A percentile compares a stretch with the other conserved stretches of the same genome.
These are phyloP conservation scores for Beauveria brongniartii DNA, from an alignment of 2,329 filamentous ascomycete genomes.

Conservation along the genomic window DNA sequence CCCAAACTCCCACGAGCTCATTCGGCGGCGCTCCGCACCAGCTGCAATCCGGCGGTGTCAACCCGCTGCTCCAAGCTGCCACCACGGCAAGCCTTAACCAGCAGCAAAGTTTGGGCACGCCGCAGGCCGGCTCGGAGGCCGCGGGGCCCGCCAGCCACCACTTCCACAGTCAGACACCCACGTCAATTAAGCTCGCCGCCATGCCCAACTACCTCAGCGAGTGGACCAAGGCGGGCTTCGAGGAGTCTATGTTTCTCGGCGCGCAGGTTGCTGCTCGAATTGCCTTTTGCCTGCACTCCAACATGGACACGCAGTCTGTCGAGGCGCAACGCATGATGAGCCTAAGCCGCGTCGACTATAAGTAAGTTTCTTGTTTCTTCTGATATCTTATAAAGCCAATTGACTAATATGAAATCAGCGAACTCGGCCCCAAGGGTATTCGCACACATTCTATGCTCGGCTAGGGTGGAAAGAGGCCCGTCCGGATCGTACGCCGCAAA, in stretches of 20 bases:
- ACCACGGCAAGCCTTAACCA: conserved; percentile 58
- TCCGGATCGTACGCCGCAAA: too few relatives aligned
- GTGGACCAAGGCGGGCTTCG: conserved; percentile 73
- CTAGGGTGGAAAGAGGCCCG: conserved; percentile 18
- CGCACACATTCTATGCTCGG: conserved; percentile 46
- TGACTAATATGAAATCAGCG: conserved; percentile 28
- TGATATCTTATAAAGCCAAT: neutral
- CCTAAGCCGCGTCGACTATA: conserved; percentile 51
- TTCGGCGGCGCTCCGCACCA: conserved; percentile 47
- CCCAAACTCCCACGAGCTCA: conserved; percentile 74
- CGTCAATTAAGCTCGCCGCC: conserved; percentile 68
- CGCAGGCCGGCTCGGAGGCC: conserved; percentile 32
- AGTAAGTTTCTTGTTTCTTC: conserved; percentile 34
- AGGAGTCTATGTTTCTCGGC: conserved; percentile 81
- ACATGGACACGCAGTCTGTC: conserved; percentile 42
- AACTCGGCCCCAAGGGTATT: conserved; percentile 46
- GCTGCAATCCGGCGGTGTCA: conserved; percentile 54
- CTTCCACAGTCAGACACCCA: conserved; percentile 66
- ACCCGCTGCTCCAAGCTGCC: conserved; percentile 85
- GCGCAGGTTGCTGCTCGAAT: conserved; percentile 71
- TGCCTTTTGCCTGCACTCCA: conserved; percentile 49
- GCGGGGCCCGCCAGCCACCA: conserved; percentile 31
- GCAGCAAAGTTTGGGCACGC: conserved; percentile 25
- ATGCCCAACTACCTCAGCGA: conserved; percentile 82
- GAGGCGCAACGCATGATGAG: conserved; percentile 50